Conservation (phyloP, 176 grass and related monocot species). For the Oryza glumipatula region DNA sequence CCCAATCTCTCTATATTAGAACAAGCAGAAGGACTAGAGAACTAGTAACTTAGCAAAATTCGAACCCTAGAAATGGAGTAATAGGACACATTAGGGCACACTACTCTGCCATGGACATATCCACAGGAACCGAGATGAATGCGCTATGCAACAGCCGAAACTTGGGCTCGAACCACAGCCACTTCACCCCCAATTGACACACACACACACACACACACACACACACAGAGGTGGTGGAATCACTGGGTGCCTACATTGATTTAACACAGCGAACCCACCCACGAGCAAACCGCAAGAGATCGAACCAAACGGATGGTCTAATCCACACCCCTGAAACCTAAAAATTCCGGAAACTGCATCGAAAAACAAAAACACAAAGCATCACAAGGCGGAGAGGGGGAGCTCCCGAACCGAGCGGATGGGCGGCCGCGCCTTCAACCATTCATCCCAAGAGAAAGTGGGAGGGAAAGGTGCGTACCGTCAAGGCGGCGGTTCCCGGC, state of each 20-base stretch:
- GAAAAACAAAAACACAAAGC: neutral
- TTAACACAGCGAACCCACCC: neutral
- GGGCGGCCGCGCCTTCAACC: neutral
- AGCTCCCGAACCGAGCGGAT: neutral
- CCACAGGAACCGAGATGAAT: conserved; percentile 2
- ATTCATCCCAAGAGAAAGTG: neutral
- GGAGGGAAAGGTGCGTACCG: neutral
- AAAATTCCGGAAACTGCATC: neutral
- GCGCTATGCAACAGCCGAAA: neutral
- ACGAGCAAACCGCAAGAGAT: neutral
- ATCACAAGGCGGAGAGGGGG: neutral
- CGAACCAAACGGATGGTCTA: neutral
- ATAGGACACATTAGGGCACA: neutral
- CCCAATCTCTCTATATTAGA: neutral
- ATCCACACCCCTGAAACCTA: neutral
- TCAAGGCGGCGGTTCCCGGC: conserved; percentile 6
- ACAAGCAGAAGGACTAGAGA: conserved; percentile 19
- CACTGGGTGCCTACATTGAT: neutral
- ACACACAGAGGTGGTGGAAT: neutral
- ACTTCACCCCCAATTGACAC: neutral
- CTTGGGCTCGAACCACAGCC: neutral
- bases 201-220: neutral
- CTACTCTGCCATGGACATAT: neutral
- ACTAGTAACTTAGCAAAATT: neutral
- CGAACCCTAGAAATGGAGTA: neutral